Base-by-base conservation (phyloP, 495 filamentous ascomycete species). In the Xylaria bambusicola region DNA sequence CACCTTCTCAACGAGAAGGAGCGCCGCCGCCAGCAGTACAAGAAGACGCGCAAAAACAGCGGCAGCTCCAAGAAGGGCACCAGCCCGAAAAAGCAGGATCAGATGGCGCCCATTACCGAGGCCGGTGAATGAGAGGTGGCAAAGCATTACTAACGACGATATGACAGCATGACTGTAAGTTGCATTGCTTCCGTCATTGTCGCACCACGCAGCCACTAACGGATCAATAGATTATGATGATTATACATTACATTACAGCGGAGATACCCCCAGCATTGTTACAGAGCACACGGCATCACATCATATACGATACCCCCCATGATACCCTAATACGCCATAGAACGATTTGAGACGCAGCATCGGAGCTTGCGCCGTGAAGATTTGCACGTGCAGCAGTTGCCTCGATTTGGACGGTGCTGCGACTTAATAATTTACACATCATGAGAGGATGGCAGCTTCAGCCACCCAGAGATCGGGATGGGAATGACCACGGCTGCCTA, bases 91-190 rank as follows among this genome's bases (percentile, higher is more conserved):
- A 80, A 78, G 74, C 67, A 70, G 44, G 67, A 65, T 60, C 73
- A 75, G 64, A 78, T 81, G 69, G 73, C 77, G 50, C 75, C 77
- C 69, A 81, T 81, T 68, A 64, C 72, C 68, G 78, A 81, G 70
- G 58, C 71, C 20, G 71, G 66, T 7, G 68, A 71, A 60, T 71
- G 66, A 71, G 60, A 10, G 24, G 8, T 10, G 18, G 20, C 7
- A n/a, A 49, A 18, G 6, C 8, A 21, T 6, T 40, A 42, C 27
- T 48, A 29, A 56, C 24, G 58, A 61, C 21, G 49, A 61, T 64
- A 55, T 59, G 54, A 62, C 60, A 66, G 41, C 57, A 59, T 41
- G 62, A 71, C 53, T 67, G 68, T 71, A 33, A 71, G 68, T 54
- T 23, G n/a, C n/a, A n/a, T n/a, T 2, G 8, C 46, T 47, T 36